A percentile compares a stretch with the other conserved stretches of the same genome.
These are phyloP conservation scores for Penicillium sp. DNA, from an alignment of 2,329 filamentous ascomycete species.

Conservation along the genomic window DNA sequence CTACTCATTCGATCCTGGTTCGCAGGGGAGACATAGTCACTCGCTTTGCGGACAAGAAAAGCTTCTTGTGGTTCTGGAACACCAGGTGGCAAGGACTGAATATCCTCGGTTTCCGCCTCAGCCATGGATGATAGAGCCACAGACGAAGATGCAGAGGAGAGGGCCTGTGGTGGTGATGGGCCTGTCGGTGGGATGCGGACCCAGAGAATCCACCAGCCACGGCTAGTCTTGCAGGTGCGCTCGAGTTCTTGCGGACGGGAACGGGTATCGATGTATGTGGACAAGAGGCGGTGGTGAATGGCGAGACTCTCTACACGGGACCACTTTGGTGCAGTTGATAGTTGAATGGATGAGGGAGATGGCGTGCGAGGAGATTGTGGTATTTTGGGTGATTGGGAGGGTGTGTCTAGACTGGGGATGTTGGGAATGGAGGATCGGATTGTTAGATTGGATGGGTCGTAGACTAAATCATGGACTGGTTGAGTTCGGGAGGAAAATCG, in stretches of 20 bases:
- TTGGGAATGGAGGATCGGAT: conserved; percentile 64
- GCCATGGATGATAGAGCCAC: conserved; percentile 11
- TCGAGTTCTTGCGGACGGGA: conserved; percentile 53
- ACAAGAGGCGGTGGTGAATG: conserved; percentile 61
- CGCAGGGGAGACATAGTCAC: conserved; percentile 38
- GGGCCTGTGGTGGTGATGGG: not conserved
- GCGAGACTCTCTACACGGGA: conserved; percentile 61
- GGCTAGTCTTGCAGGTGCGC: conserved; percentile 61
- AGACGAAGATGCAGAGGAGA: conserved; percentile 17
- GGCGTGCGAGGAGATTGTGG: conserved; percentile 42
- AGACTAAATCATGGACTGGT: conserved; percentile 61
- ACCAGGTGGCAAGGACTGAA: not conserved
- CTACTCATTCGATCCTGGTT: conserved; percentile 34
- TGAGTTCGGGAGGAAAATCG: conserved; percentile 31
- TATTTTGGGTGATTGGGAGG: conserved; percentile 16
- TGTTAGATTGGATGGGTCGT: conserved; percentile 59
- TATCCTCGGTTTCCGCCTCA: not conserved
- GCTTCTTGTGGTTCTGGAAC: conserved; percentile 36
- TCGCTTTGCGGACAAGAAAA: conserved; percentile 48
- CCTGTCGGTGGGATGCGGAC: conserved; percentile 49
- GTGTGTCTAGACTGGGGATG: conserved; percentile 56
- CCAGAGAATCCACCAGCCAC: conserved; percentile 70
- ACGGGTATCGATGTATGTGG: conserved; percentile 55
- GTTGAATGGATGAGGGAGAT: conserved; percentile 61
- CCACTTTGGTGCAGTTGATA: conserved; percentile 37